Conservation (phyloP, 2,329 filamentous ascomycete species). For the Calonectria crousiana region DNA sequence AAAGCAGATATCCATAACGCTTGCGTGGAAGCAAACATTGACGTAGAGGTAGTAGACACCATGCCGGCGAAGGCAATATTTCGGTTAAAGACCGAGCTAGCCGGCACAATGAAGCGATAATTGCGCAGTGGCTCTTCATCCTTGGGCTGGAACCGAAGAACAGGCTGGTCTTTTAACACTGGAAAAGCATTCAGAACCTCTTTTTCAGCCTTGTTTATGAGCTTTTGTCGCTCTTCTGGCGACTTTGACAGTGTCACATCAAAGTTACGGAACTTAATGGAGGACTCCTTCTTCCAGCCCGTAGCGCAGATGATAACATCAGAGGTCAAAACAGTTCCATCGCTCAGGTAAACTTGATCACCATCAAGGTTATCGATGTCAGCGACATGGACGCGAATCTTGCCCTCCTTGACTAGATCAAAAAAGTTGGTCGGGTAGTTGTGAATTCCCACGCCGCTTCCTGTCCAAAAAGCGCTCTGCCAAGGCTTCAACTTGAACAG, state of each 20-base stretch:
- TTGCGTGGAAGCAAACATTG: slow-evolving; percentile 48
- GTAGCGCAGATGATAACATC: slow-evolving; percentile 64
- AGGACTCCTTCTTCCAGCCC: slow-evolving; percentile 61
- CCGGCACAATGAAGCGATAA: slow-evolving; percentile 42
- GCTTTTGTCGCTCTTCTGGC: neutral
- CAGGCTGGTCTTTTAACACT: slow-evolving; percentile 31
- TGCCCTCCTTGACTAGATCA: slow-evolving; percentile 61
- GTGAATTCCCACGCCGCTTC: slow-evolving; percentile 62
- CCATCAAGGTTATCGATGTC: slow-evolving; percentile 57
- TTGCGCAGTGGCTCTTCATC: slow-evolving; percentile 35
- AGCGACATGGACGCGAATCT: slow-evolving; percentile 59
- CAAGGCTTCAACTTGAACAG: slow-evolving; percentile 54
- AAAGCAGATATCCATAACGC: slow-evolving; percentile 69
- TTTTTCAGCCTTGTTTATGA: slow-evolving; percentile 25
- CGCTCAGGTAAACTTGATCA: slow-evolving; percentile 55
- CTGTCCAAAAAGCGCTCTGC: slow-evolving; percentile 59
- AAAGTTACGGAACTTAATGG: slow-evolving; percentile 53
- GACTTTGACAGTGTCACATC: slow-evolving; percentile 10
- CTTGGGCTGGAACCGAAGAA: slow-evolving; percentile 26
- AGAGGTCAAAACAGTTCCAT: slow-evolving; percentile 51
- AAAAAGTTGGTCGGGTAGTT: slow-evolving; percentile 65
- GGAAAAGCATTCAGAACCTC: slow-evolving; percentile 33
- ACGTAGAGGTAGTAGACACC: slow-evolving; percentile 46
- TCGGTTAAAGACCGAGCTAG: slow-evolving; percentile 29
- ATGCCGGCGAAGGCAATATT: slow-evolving; percentile 50